These are phyloP conservation scores for Tricholoma furcatifolium DNA, from an alignment of 768 basidiomycete genomes.

Conservation along the genomic window DNA sequence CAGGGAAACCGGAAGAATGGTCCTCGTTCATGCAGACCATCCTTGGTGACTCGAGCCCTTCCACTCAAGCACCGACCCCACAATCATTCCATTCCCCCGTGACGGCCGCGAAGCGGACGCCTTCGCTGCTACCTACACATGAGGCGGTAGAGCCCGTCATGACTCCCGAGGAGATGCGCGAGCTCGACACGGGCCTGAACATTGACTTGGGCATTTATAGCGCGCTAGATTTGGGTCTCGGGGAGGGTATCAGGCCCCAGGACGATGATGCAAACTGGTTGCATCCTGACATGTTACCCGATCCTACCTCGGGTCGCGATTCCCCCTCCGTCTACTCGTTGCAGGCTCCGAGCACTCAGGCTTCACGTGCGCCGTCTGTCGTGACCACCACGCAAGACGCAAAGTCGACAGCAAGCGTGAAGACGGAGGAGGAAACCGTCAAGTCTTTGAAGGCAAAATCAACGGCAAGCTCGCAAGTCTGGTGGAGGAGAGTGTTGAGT, in stretches of 20 bases:
- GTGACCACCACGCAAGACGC: conserved; percentile 19
- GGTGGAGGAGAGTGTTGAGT: conserved; percentile 31
- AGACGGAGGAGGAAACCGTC: conserved; percentile 2
- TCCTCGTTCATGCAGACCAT: conserved; percentile 39
- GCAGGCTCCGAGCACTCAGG: conserved; percentile 27
- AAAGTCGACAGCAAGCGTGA: conserved; percentile 16
- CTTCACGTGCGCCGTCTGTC: conserved; percentile 27
- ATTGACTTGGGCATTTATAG: conserved; percentile 36
- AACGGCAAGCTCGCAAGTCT: conserved; percentile 16
- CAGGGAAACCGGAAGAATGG: conserved; percentile 39
- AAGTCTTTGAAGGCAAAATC: conserved; percentile 15
- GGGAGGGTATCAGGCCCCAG: conserved; percentile 21
- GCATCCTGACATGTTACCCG: conserved; percentile 35
- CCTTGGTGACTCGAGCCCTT: conserved; percentile 24
- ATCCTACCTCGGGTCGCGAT: conserved; percentile 27
- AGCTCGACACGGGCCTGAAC: conserved; percentile 32
- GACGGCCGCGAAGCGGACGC: not conserved
- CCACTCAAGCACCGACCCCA: conserved; percentile 11
- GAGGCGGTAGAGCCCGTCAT: conserved; percentile 19
- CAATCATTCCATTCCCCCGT: not conserved
- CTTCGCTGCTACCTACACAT: not conserved
- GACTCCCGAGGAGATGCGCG: conserved; percentile 34
- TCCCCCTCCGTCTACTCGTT: conserved; percentile 38
- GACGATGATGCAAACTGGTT: conserved; percentile 36
- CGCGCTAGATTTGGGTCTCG: conserved; percentile 39